Conservation (phyloP, 306 rosid species). For the Lathyrus sativus region DNA sequence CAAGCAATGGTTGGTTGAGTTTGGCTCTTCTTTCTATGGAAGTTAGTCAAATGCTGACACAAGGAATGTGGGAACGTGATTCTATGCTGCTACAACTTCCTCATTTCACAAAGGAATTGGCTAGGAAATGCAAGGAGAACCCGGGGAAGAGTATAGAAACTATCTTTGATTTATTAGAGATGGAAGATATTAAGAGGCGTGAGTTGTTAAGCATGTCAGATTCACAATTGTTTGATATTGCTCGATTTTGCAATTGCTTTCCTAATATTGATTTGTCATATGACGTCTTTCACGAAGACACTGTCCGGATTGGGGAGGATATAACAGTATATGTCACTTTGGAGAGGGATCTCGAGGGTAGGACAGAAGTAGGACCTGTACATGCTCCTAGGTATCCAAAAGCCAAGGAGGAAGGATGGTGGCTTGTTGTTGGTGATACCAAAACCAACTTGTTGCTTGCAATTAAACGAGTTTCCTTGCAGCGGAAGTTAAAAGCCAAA, state of each 20-base stretch:
- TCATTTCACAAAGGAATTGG: slow-evolving; percentile 87
- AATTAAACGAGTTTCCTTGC: slow-evolving; percentile 77
- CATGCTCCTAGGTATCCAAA: slow-evolving; percentile 80
- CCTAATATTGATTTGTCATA: slow-evolving; percentile 78
- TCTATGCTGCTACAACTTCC: slow-evolving; percentile 91
- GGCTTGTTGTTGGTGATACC: slow-evolving; percentile 92
- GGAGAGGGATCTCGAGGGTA: slow-evolving; percentile 81
- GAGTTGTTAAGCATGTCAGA: slow-evolving; percentile 83
- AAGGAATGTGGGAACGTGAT: slow-evolving; percentile 94
- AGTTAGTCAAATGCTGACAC: slow-evolving; percentile 95
- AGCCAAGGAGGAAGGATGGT: slow-evolving; percentile 95
- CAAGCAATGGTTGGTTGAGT: slow-evolving; percentile 1
- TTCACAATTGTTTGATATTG: slow-evolving; percentile 69
- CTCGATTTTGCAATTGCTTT: slow-evolving; percentile 77
- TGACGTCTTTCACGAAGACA: slow-evolving; percentile 66
- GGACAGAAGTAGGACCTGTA: slow-evolving; percentile 66
- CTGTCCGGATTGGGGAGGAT: slow-evolving; percentile 62
- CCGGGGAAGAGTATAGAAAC: slow-evolving; percentile 74
- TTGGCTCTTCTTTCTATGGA: slow-evolving; percentile 91
- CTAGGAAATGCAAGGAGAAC: slow-evolving; percentile 74
- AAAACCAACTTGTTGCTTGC: slow-evolving; percentile 71
- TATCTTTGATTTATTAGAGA: slow-evolving; percentile 82
- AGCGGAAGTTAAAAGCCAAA: slow-evolving; percentile 70
- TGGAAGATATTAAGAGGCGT: slow-evolving; percentile 84
- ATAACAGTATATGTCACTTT: slow-evolving; percentile 66